Evolutionary conservation across 345 rosid species (phyloP), one percentile per base, ranked within the genome.

Genomic region (Dimocarpus longan): DNA sequence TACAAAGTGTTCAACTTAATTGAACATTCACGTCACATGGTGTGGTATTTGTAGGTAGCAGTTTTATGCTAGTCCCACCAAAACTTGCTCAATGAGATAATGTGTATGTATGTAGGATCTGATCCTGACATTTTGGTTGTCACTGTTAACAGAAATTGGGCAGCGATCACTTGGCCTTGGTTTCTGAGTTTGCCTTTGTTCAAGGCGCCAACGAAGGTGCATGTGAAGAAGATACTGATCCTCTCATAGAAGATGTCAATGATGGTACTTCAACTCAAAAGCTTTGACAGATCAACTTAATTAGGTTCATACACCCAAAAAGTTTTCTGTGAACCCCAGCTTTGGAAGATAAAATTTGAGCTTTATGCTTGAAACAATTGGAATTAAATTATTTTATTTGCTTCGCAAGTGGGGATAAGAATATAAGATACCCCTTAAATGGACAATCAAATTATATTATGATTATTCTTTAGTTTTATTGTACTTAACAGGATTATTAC

Each of bases 81-180:
- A 52, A 13, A 11, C 13, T 52, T 10, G 15, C 13, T 52, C 13
- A 13, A 52, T 52, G 57, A 10, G 57, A 15, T 10, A 52, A 52
- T 10, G 12, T 50, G 50, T 44, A 6, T 6, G 3, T 3, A 10
- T 52, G 0, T 52, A 52, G 13, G 57, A 52, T 10, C 18, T 11
- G 18, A 3, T 52, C 40, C 37, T 77, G 43, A 54, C 40, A 13
- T 26, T 2, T 26, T 56, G 66, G 6, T 46, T 46, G 8, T 68
- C 48, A 10, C 5, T 82, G 79, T 67, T 75, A 80, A 62, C 84
- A 90, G 98, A 88, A 87, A 39, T 69, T 91, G 59, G 95, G 97
- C 79, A 92, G 95, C 67, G 98, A 94, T 84, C 97, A 94, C 86
- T 83, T 94, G 90, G 91, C 91, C 50, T 72, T 94, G 79, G 92